A percentile compares a stretch with the other conserved stretches of the same genome.
Evolutionary conservation across 495 filamentous ascomycete species (phyloP).

Genomic region (Penicillium riverlandense): DNA sequence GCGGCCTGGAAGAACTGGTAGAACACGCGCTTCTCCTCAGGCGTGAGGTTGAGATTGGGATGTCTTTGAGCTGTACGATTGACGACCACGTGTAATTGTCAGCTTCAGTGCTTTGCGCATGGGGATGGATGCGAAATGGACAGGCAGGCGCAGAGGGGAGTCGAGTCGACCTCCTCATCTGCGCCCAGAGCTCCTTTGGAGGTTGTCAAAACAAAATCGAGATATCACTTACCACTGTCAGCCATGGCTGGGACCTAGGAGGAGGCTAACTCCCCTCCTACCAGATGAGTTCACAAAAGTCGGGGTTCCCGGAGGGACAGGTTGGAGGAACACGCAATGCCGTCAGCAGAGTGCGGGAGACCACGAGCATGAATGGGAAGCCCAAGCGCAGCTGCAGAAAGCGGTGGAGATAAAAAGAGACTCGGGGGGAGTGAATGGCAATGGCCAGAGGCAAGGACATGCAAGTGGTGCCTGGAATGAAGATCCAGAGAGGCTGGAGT

Average conservation of each 20-base stretch:
- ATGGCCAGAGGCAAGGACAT: background rate
- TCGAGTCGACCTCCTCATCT: constrained; percentile 17
- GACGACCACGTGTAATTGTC: constrained; percentile 11
- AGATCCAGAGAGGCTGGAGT: constrained; percentile 15
- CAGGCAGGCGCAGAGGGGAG: constrained; percentile 12
- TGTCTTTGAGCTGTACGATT: constrained; percentile 28
- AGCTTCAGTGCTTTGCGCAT: constrained; percentile 17
- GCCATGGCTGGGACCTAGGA: constrained; percentile 31
- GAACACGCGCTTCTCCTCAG: constrained; percentile 89
- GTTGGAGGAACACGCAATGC: constrained; percentile 8
- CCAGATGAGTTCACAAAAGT: constrained; percentile 12
- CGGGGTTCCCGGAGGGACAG: constrained; percentile 11
- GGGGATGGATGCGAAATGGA: constrained; percentile 4
- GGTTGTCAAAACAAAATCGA: background rate
- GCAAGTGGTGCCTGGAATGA: constrained; percentile 7
- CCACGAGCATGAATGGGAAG: constrained; percentile 23
- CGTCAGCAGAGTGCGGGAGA: constrained; percentile 18
- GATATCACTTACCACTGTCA: constrained; percentile 27
- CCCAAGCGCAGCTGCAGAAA: constrained; percentile 15
- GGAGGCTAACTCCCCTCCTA: constrained; percentile 28
- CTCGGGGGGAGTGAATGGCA: no score
- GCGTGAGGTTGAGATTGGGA: constrained; percentile 76
- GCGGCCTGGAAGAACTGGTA: constrained; percentile 85
- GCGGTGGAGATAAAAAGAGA: background rate
- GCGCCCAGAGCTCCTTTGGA: constrained; percentile 2